Evolutionary conservation across 345 rosid genomes (phyloP).

Genomic region (Ceriops zippeliana): DNA sequence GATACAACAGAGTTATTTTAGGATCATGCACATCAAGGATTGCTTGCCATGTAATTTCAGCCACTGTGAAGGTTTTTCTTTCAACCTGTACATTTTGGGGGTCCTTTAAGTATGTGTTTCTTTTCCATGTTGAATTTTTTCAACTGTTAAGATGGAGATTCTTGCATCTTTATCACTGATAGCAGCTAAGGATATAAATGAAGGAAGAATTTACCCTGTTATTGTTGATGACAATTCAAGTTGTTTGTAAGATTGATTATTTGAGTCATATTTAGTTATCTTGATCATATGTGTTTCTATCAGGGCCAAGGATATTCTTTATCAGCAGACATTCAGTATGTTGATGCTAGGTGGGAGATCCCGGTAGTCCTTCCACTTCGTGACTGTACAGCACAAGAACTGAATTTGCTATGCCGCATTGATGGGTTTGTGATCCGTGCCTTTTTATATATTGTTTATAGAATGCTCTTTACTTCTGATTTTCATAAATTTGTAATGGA

Average conservation of each 20-base stretch:
- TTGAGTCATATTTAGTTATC: background rate
- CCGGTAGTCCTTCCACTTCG: conserved; percentile 84
- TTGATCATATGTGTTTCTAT: conserved; percentile 11
- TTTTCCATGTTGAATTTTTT: background rate
- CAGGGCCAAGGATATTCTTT: conserved; percentile 96
- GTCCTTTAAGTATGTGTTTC: background rate
- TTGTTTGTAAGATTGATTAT: background rate
- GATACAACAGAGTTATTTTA: conserved; percentile 65
- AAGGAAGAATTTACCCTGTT: background rate
- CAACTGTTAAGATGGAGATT: background rate
- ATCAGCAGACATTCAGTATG: conserved; percentile 89
- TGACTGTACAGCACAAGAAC: conserved; percentile 73
- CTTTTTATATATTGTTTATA: background rate
- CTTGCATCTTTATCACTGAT: background rate
- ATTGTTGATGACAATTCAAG: background rate
- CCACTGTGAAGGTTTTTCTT: conserved; percentile 74
- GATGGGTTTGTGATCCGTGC: conserved; percentile 54
- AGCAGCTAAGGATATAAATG: background rate
- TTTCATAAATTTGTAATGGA: background rate
- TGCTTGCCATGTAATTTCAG: conserved; percentile 80
- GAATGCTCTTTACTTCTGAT: background rate
- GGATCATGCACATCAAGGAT: conserved; percentile 84
- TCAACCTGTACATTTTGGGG: background rate
- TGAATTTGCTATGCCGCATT: conserved; percentile 58
- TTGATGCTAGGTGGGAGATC: conserved; percentile 77